Percentiles rank a stretch among this genome's conserved stretches.
Evolutionary conservation across 106 monocot genomes (phyloP).

Genomic region (Dactylorhiza incarnata): DNA sequence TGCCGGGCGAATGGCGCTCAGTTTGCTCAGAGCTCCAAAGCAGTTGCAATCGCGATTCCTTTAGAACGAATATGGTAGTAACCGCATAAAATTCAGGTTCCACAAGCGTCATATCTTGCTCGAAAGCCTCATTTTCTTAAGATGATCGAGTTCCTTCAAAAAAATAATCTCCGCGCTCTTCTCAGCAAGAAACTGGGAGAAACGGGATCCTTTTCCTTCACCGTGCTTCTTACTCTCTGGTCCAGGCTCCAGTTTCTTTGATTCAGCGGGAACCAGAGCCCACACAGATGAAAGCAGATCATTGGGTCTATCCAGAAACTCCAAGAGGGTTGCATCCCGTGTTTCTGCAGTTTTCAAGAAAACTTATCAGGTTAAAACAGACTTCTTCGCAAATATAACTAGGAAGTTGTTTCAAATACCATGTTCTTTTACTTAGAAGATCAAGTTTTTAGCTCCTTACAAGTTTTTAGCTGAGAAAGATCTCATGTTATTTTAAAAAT

Average conservation of each 20-base stretch:
- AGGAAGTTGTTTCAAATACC: too few relatives aligned
- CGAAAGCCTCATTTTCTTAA: constrained; percentile 10
- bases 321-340: constrained; percentile 30
- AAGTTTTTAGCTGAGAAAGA: not conserved
- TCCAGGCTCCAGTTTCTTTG: constrained; percentile 10
- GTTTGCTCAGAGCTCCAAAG: too few relatives aligned
- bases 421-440: too few relatives aligned
- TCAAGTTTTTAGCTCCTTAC: too few relatives aligned
- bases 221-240: constrained; percentile 22
- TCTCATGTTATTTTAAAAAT: not conserved
- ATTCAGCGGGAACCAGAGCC: constrained; percentile 52
- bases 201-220: constrained; percentile 56
- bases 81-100: too few relatives aligned
- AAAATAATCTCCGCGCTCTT: constrained; percentile 16
- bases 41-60: too few relatives aligned
- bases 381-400: too few relatives aligned
- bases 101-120: constrained; percentile 38
- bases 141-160: constrained; percentile 15
- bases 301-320: constrained; percentile 52
- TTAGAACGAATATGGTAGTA: too few relatives aligned
- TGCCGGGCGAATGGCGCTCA: too few relatives aligned
- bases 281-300: constrained; percentile 63
- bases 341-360: constrained; percentile 26
- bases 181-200: constrained; percentile 63
- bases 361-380: not conserved